A percentile compares a stretch with the other conserved stretches of the same genome.
Conservation (phyloP, 169 alveolate genomes). For the Prorocentrum cordatum region DNA sequence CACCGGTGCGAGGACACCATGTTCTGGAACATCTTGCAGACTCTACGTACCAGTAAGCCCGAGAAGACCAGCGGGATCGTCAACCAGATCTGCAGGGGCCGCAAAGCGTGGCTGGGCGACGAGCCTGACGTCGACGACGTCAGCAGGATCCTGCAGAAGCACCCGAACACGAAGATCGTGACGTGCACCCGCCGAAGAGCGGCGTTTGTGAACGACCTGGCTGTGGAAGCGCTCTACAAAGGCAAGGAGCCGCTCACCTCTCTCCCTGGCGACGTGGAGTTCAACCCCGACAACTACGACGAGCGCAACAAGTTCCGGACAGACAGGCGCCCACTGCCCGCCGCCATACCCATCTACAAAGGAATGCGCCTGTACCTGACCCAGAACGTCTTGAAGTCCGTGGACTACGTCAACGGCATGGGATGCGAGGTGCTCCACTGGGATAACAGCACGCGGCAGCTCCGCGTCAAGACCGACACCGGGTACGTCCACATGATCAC, state of each 20-base stretch:
- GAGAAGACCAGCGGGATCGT: too few species aligned
- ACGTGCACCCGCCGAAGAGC: neutral
- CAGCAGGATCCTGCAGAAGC: too few species aligned
- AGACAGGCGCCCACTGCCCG: neutral
- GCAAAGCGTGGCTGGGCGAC: too few species aligned
- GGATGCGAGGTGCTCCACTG: neutral
- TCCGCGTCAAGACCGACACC: neutral
- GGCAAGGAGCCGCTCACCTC: neutral
- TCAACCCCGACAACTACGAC: neutral
- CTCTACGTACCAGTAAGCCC: too few species aligned
- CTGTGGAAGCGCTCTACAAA: neutral
- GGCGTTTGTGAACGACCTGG: neutral
- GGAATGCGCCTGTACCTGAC: neutral
- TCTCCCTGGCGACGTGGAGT: neutral
- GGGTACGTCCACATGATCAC: neutral
- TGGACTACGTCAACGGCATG: neutral
- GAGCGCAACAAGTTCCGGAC: neutral
- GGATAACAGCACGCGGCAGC: neutral
- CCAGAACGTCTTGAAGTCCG: neutral
- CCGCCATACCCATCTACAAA: neutral
- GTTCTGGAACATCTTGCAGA: too few species aligned
- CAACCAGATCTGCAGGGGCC: too few species aligned
- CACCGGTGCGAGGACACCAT: too few species aligned
- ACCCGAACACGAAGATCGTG: neutral
- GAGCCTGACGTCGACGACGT: too few species aligned